Evolutionary conservation across 352 stramenopile species (phyloP), one percentile per base, ranked within the genome.

Genomic region (Blastocystis sp.): DNA sequence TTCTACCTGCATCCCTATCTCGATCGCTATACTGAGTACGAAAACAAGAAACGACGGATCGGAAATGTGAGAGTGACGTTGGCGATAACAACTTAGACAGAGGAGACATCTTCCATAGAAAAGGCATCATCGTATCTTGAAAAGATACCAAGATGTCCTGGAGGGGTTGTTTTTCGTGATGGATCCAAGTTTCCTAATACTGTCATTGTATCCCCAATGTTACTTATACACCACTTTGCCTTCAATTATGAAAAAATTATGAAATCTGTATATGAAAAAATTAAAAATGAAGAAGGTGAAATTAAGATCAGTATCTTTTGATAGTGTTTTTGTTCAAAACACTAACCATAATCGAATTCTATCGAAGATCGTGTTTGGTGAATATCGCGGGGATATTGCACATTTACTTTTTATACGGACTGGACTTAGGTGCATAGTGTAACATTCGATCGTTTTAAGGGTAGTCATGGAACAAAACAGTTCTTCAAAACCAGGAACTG

Each of bases 221-320:
- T 80, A n/a, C 54, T 80, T 13, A 80, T 80, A 2, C 70, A 80
- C 34, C 70, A 80, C 47, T 80, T 80, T 64, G 70, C 70, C 8
- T 80, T 80, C 70, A 80, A 80, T 26, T 80, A 80, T 37, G 70
- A 80, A 61, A 20, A 9, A 2, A n/a, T 80, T 37, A 20, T 80
- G n/a, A 80, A 80, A 37, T 23, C 23, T 20, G 20, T 80, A 2
- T 29, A 63, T 20, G 47, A 18, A 34, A 13, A 13, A n/a, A 47
- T 76, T 13, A 41, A 76, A 23, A 43, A 13, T 23, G 34, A 41
- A 23, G 15, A 41, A 54, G 20, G n/a, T 4, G 15, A 47, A 23
- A 41, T 76, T 20, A 41, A 76, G 23, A 76, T 76, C 11, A 41
- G 18, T 76, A 41, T 76, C 13, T 18, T 20, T 23, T 18, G 39